Conservation (phyloP, 2,329 filamentous ascomycete genomes). For the Neoascochyta sp. region DNA sequence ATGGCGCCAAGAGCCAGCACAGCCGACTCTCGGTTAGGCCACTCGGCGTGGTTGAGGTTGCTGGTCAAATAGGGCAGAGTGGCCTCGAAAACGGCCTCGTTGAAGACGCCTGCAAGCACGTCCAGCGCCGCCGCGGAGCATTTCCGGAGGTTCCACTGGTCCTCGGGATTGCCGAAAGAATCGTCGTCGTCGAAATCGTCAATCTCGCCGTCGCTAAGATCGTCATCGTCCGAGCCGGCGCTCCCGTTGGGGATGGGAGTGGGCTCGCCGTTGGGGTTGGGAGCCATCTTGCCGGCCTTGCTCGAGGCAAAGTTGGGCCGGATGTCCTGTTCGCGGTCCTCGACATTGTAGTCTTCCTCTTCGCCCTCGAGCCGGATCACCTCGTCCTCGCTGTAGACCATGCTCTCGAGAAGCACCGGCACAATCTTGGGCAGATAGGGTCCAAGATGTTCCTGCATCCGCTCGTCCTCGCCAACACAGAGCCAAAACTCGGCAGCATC, state of each 20-base stretch:
- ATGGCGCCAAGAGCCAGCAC: constrained; percentile 93
- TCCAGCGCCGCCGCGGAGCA: constrained; percentile 95
- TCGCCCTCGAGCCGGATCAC: constrained; percentile 79
- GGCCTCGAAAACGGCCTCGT: constrained; percentile 80
- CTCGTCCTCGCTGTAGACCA: constrained; percentile 95
- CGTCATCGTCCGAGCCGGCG: constrained; percentile 52
- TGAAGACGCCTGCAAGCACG: constrained; percentile 88
- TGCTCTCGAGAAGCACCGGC: constrained; percentile 84
- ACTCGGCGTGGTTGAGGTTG: constrained; percentile 82
- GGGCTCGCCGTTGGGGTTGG: constrained; percentile 45
- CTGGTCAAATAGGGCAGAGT: constrained; percentile 90
- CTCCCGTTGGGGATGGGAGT: constrained; percentile 41
- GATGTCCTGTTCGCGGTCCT: constrained; percentile 86
- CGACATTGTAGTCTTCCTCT: constrained; percentile 77
- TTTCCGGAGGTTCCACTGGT: constrained; percentile 92
- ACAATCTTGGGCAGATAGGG: constrained; percentile 82
- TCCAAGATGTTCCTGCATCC: constrained; percentile 69
- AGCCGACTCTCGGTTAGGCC: constrained; percentile 89
- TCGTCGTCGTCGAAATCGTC: constrained; percentile 70
- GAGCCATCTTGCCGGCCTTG: constrained; percentile 58
- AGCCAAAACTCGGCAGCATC: constrained; percentile 98
- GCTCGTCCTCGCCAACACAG: constrained; percentile 81
- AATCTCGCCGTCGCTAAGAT: constrained; percentile 84
- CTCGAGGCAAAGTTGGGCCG: constrained; percentile 84
- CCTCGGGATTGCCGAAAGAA: constrained; percentile 72